Percentiles rank a stretch among this genome's conserved stretches.
Conservation (phyloP, 257 asterid species). For the Craterostigma plantagineum region DNA sequence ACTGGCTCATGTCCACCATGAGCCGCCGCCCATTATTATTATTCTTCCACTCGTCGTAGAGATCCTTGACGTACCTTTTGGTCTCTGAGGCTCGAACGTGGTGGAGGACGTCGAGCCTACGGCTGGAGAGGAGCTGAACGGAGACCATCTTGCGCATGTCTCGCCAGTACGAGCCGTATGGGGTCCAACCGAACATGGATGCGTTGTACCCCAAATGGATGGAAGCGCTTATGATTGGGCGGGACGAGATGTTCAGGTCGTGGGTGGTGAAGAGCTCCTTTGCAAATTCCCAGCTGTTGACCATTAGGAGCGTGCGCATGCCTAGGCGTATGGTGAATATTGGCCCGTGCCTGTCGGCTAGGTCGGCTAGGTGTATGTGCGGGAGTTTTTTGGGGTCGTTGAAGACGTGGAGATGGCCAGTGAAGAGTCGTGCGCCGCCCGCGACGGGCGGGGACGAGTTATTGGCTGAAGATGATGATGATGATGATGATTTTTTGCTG, state of each 20-base stretch:
- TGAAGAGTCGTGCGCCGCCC: conserved; percentile 10
- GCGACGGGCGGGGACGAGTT: conserved; percentile 7
- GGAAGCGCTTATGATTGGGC: conserved; percentile 9
- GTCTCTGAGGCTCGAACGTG: conserved; percentile 12
- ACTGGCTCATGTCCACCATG: conserved; percentile 19
- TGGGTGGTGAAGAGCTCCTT: conserved; percentile 19
- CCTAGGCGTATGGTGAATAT: conserved; percentile 22
- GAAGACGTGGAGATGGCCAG: conserved; percentile 12
- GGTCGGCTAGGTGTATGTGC: conserved; percentile 4
- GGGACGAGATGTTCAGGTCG: conserved; percentile 12
- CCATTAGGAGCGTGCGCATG: conserved; percentile 14
- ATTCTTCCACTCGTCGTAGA: conserved; percentile 12
- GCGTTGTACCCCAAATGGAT: conserved; percentile 9
- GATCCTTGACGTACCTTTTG: background rate
- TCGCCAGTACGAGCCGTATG: conserved; percentile 18
- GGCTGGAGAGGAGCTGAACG: conserved; percentile 14
- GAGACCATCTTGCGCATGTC: conserved; percentile 13
- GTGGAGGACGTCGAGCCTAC: conserved; percentile 14
- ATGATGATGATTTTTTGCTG: too few relatives aligned
- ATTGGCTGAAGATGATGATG: background rate
- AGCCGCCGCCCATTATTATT: conserved; percentile 7
- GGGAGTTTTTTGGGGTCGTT: too few relatives aligned
- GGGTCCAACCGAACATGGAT: conserved; percentile 18
- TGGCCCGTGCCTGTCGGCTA: conserved; percentile 18
- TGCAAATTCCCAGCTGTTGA: conserved; percentile 16